These are phyloP conservation scores for Mycena vulgaris DNA, from an alignment of 768 basidiomycete genomes.

Conservation along the genomic window DNA sequence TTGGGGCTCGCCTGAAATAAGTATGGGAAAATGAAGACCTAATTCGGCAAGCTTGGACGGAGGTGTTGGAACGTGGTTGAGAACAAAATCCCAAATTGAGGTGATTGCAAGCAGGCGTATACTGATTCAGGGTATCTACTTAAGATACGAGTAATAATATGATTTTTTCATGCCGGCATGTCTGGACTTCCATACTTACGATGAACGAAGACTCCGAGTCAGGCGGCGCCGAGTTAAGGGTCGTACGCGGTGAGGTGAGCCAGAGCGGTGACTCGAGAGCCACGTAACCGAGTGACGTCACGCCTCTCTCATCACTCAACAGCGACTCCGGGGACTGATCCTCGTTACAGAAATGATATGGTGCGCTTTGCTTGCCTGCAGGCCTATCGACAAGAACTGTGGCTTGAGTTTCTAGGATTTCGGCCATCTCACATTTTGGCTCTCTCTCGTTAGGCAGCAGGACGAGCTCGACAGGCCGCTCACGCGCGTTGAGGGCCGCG, in stretches of 20 bases:
- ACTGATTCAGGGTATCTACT: not conserved
- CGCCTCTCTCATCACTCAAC: no score
- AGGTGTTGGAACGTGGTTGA: conserved; percentile 24
- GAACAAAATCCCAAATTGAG: conserved; percentile 20
- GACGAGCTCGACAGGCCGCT: conserved; percentile 48
- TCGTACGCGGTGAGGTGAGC: no score
- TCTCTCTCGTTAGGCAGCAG: conserved; percentile 47
- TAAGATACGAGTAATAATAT: conserved; percentile 4
- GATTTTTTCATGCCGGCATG: not conserved
- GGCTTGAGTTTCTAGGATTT: conserved; percentile 49
- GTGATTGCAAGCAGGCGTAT: conserved; percentile 15
- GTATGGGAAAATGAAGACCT: conserved; percentile 22
- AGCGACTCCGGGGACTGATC: not conserved
- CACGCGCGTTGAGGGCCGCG: conserved; percentile 48
- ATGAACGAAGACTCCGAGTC: no score
- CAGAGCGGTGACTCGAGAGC: no score
- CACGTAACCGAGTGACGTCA: no score
- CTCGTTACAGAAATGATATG: conserved; percentile 17
- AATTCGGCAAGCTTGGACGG: conserved; percentile 27
- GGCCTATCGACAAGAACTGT: not conserved
- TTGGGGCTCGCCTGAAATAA: conserved; percentile 29
- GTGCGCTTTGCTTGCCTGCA: not conserved
- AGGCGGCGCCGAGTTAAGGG: no score
- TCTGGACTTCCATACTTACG: not conserved
- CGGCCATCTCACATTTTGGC: conserved; percentile 55